phyloP scores from a whole-genome alignment of 2,329 filamentous ascomycete genomes.

The Fusarium anguioides region DNA sequence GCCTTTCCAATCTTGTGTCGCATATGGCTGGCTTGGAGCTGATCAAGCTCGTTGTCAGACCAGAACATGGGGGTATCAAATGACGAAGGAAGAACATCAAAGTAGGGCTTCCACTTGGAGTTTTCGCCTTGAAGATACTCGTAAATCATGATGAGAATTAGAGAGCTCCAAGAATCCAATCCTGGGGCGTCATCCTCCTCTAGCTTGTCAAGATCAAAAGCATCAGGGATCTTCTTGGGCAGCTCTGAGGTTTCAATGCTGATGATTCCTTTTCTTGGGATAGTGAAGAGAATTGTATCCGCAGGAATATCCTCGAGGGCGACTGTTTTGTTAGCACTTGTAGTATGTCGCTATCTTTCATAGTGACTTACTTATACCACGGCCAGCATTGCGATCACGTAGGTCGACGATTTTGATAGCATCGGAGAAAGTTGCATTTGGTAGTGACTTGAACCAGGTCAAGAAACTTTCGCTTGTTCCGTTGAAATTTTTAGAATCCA shows the following conservation, averaged over 20 bases:
- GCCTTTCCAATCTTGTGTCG: constrained; percentile 79
- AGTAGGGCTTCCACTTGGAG: constrained; percentile 82
- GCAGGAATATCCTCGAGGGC: constrained; percentile 75
- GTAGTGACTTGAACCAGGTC: constrained; percentile 63
- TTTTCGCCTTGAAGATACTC: constrained; percentile 69
- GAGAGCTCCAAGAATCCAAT: constrained; percentile 65
- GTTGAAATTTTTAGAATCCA: constrained; percentile 52
- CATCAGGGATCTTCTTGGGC: constrained; percentile 63
- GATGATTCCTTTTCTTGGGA: constrained; percentile 78
- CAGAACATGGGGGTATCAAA: constrained; percentile 96
- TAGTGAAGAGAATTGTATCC: constrained; percentile 82
- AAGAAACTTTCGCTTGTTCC: constrained; percentile 59
- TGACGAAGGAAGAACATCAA: constrained; percentile 74
- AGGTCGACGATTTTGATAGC: constrained; percentile 65
- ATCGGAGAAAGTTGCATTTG: constrained; percentile 65
- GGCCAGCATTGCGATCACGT: constrained; percentile 61
- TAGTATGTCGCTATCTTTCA: not conserved
- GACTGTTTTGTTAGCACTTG: constrained; percentile 67
- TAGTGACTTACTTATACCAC: constrained; percentile 62
- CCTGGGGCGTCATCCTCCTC: constrained; percentile 52
- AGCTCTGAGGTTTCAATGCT: constrained; percentile 78
- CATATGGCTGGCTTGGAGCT: constrained; percentile 83
- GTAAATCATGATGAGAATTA: constrained; percentile 84
- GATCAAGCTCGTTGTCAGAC: constrained; percentile 73
- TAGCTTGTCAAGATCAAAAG: constrained; percentile 58